Evolutionary conservation across 2,329 filamentous ascomycete genomes (phyloP).

Genomic region (Penicillium fuscoglaucum): DNA sequence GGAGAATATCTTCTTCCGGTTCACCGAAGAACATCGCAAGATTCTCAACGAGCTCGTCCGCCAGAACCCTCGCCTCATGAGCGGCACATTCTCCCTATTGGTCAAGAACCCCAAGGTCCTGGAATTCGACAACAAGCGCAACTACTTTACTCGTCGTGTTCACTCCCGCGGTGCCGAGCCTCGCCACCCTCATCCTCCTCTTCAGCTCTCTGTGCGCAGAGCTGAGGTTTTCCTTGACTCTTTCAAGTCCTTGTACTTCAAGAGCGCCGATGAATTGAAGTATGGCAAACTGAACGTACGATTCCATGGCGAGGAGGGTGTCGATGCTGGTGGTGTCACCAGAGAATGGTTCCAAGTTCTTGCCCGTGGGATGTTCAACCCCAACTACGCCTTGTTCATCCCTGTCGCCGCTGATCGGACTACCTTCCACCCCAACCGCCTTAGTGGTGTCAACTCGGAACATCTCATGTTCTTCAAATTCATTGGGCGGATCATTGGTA

Average conservation of each 20-base stretch:
- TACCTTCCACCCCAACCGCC: slow-evolving; percentile 96
- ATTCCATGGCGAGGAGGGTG: slow-evolving; percentile 95
- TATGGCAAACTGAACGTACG: slow-evolving; percentile 97
- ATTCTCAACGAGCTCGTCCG: slow-evolving; percentile 97
- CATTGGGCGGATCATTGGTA: slow-evolving; percentile 96
- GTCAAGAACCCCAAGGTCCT: slow-evolving; percentile 99
- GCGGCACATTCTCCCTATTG: slow-evolving; percentile 89
- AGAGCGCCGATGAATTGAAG: slow-evolving; percentile 95
- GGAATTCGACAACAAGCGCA: slow-evolving; percentile 99
- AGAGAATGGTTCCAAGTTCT: slow-evolving; percentile 99
- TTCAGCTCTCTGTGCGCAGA: slow-evolving; percentile 86
- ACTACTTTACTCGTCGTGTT: slow-evolving; percentile 94
- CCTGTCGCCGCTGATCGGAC: slow-evolving; percentile 96
- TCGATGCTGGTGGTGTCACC: slow-evolving; percentile 95
- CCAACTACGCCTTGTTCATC: slow-evolving; percentile 93
- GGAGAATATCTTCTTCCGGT: slow-evolving; percentile 91
- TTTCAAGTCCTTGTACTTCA: slow-evolving; percentile 98
- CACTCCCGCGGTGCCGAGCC: slow-evolving; percentile 71
- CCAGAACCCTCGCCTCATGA: slow-evolving; percentile 97
- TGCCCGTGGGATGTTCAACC: slow-evolving; percentile 97
- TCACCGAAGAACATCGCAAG: slow-evolving; percentile 95
- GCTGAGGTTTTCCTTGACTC: slow-evolving; percentile 98
- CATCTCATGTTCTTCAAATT: slow-evolving; percentile 99
- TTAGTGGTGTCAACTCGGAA: slow-evolving; percentile 91
- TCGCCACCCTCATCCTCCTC: slow-evolving; percentile 70